Conservation (phyloP, 371 early-diverging fungal genomes). For the Mortierella sp. region DNA sequence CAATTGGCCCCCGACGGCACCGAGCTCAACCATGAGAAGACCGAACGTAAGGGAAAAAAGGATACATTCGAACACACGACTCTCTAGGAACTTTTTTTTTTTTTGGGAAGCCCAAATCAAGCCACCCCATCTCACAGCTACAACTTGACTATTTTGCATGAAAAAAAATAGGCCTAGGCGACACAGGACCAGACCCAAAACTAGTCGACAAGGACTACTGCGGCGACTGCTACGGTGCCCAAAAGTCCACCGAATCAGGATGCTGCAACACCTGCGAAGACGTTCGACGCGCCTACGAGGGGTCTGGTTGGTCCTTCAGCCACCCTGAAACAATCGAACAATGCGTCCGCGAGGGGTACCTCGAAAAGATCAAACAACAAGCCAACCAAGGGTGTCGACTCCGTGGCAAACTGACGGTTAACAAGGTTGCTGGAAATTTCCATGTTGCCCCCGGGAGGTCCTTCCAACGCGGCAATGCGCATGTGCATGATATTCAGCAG, state of each 20-base stretch:
- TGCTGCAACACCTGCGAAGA: constrained; percentile 98
- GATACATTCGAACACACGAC: background rate
- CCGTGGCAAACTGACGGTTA: constrained; percentile 84
- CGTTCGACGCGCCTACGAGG: constrained; percentile 87
- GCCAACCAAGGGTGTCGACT: constrained; percentile 92
- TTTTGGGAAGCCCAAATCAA: constrained; percentile 70
- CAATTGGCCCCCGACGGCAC: constrained; percentile 80
- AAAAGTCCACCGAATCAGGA: constrained; percentile 70
- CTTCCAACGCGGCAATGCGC: constrained; percentile 82
- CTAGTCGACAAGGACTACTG: constrained; percentile 75
- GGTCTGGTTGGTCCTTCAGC: constrained; percentile 85
- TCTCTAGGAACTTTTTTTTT: background rate
- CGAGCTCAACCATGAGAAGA: constrained; percentile 71
- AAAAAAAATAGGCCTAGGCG: constrained; percentile 32
- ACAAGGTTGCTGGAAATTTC: constrained; percentile 92
- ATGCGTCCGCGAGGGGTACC: constrained; percentile 89
- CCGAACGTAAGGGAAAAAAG: constrained; percentile 54
- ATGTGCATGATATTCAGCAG: constrained; percentile 83
- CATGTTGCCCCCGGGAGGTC: constrained; percentile 92
- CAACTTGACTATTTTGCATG: background rate
- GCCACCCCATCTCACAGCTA: background rate
- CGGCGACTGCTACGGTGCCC: constrained; percentile 92
- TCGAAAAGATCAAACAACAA: constrained; percentile 79
- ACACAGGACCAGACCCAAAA: constrained; percentile 56
- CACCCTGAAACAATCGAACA: constrained; percentile 66